A percentile compares a stretch with the other conserved stretches of the same genome.
Evolutionary conservation across 108 stramenopile species (phyloP).

Genomic region (Conticribra guillardii): DNA sequence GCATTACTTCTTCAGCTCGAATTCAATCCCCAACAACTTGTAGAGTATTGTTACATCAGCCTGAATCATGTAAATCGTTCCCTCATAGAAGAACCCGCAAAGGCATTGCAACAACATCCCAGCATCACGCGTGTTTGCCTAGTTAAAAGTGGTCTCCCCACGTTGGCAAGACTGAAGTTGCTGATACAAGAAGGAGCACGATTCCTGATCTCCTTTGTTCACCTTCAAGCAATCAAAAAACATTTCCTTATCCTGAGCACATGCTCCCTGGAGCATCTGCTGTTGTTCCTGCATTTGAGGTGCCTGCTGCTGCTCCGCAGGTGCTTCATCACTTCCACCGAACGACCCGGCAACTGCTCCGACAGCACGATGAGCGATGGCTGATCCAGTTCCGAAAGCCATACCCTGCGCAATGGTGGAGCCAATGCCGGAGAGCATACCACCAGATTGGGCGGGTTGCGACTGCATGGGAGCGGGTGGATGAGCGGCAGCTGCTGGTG

Average conservation of each 20-base stretch:
- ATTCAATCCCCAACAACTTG: no score
- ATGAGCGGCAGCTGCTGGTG: conserved; percentile 42
- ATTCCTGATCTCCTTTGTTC: conserved; percentile 88
- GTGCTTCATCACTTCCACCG: conserved; percentile 49
- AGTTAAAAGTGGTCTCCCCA: conserved; percentile 47
- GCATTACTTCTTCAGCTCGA: no score
- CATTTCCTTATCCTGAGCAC: conserved; percentile 91
- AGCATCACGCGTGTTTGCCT: neutral
- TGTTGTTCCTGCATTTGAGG: conserved; percentile 29
- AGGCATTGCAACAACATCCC: no score
- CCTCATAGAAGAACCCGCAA: no score
- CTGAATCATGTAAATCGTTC: no score
- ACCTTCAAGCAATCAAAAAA: conserved; percentile 92
- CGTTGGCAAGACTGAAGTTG: conserved; percentile 89
- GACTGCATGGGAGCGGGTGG: conserved; percentile 58
- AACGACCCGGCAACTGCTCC: conserved; percentile 84
- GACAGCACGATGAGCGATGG: conserved; percentile 95
- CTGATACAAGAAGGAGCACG: conserved; percentile 92
- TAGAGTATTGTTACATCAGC: no score
- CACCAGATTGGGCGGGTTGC: conserved; percentile 69
- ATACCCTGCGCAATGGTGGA: conserved; percentile 97
- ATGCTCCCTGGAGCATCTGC: conserved; percentile 59
- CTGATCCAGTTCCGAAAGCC: conserved; percentile 97
- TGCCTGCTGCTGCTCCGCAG: conserved; percentile 37
- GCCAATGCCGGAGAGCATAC: conserved; percentile 95